A percentile compares a stretch with the other conserved stretches of the same genome.
Evolutionary conservation across 83 land plant species (phyloP).

Genomic region (Larix sibirica): DNA sequence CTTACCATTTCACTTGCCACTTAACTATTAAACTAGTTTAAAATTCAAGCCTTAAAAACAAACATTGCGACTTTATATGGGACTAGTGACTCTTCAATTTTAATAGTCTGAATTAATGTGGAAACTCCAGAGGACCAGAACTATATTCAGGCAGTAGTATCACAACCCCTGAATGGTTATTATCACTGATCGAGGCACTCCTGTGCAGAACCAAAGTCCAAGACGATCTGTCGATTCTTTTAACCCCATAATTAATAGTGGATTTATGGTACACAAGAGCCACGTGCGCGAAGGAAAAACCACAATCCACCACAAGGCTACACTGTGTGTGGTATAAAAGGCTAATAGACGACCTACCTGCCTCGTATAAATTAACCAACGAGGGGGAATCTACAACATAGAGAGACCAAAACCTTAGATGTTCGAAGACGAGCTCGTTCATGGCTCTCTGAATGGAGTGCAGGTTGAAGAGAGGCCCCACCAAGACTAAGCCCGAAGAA

Average conservation of each 20-base stretch:
- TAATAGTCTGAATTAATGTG: no score
- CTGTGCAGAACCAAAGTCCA: no score
- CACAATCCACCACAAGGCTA: conserved; percentile 90
- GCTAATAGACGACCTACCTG: conserved; percentile 39
- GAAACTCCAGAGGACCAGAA: no score
- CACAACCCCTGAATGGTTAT: no score
- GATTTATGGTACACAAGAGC: conserved; percentile 85
- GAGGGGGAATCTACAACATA: conserved; percentile 70
- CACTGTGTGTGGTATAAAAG: conserved; percentile 48
- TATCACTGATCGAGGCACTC: no score
- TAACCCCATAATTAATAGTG: conserved; percentile 73
- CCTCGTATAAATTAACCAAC: conserved; percentile 63
- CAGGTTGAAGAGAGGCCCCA: conserved; percentile 80
- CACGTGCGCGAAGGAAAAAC: conserved; percentile 90
- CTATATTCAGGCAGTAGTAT: no score
- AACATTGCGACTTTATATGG: no score
- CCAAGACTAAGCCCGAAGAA: conserved; percentile 71
- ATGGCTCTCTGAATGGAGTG: conserved; percentile 57
- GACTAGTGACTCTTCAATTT: no score
- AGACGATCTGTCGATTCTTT: conserved; percentile 54
- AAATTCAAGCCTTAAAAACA: no score
- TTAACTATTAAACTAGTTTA: no score
- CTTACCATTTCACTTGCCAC: no score
- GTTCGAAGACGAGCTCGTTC: conserved; percentile 88
- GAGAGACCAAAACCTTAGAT: conserved; percentile 68